These are phyloP conservation scores for Sclerotinia sclerotiorum DNA, from an alignment of 2,329 filamentous ascomycete species.

Conservation along the genomic window DNA sequence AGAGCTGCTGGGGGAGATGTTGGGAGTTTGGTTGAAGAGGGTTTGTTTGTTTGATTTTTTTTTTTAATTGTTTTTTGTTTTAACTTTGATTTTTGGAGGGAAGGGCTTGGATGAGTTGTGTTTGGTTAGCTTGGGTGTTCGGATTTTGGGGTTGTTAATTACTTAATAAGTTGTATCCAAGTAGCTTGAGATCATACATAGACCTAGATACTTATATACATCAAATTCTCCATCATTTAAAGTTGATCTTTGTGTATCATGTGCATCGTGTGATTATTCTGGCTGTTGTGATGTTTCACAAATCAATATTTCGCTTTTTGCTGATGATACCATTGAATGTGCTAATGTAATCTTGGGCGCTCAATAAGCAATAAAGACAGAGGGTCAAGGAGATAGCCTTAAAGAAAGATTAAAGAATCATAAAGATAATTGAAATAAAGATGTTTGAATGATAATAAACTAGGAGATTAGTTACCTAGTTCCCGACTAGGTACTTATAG, in stretches of 20 bases:
- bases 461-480: background rate
- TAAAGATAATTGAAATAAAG: background rate
- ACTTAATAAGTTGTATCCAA: constrained; percentile 21
- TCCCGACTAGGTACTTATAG: background rate
- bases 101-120: background rate
- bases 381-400: accelerated
- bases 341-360: background rate
- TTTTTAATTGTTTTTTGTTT: too few species aligned
- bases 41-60: constrained; percentile 45
- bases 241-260: background rate
- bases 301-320: too few species aligned
- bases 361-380: background rate
- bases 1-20: constrained; percentile 70
- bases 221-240: background rate
- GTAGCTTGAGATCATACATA: constrained; percentile 5
- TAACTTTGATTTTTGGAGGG: background rate
- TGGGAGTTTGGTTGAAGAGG: constrained; percentile 52
- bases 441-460: background rate
- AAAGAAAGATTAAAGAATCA: background rate
- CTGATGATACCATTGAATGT: background rate
- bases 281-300: background rate
- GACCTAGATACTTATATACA: constrained; percentile 14
- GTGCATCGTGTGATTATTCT: background rate
- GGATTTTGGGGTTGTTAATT: background rate
- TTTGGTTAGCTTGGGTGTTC: background rate